Base-by-base conservation (phyloP, 495 filamentous ascomycete genomes). In the Trichoderma erinaceum region DNA sequence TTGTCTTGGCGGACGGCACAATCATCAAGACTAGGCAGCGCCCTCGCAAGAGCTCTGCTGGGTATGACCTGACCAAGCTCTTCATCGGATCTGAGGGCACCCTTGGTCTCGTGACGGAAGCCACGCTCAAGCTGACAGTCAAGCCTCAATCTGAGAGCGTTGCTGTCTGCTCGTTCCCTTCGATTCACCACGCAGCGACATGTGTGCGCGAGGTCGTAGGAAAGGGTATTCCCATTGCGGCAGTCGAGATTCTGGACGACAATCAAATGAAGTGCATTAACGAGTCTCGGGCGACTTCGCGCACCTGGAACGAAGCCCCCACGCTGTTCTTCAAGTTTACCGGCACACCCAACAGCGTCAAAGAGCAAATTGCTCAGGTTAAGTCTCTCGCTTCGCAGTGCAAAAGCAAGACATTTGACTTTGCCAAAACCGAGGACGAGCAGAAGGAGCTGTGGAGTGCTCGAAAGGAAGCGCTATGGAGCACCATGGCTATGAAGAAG, bases 271-370 rank as follows among this genome's bases (percentile, higher is more conserved):
- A 85, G 68, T 92, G 92, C 70, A 93, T 98, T 78, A 98, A 98
- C 78, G 75, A 82, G 56, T 87, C 88, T 6, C 91, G 92, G 68
- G 84, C 82, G 65, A 97, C 93, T 0, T 80, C 82, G 8, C 87
- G 88, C 65, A 75, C 73, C 11, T 97, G 93, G 91, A 86, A 84
- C 69, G 88, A 90, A 69, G 86, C 86, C 21, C 93, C 94, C 5
- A 97, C 94, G 4, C 79, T 98, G 4, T 97, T 98, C 79, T 95
- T 98, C 85, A 97, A 97, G 74, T 98, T 97, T 77, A 85, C 86
- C 18, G 92, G 93, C 41, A 95, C 92, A 0, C 82, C 81, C 0
- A 79, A 78, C 4, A 85, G 85, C 7, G 92, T 97, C 23, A 91
- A 92, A 73, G 93, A 97, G 78, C 92, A 96, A 76, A 86, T 97